Base-by-base conservation (phyloP, 805 yeast species). In the Maudiozyma serrabonitensis region DNA sequence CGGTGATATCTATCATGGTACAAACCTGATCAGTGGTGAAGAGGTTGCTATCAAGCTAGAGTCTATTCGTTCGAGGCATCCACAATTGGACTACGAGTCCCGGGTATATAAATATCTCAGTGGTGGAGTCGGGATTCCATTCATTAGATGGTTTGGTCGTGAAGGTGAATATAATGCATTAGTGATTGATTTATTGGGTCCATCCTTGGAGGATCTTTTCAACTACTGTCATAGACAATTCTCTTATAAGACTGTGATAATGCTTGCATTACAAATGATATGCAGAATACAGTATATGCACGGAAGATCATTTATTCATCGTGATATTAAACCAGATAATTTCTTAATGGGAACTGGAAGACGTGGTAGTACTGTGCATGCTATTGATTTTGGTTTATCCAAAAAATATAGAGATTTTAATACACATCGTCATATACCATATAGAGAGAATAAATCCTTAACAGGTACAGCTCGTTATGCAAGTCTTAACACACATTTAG, bases 391-490 rank as follows among this genome's bases (percentile, higher is more conserved):
- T 66, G 97, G 97, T 28, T 76, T 89, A 57, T 95, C 96, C 50
- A 89, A 89, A 64, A 91, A 90, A 71, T 91, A 81, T 69, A 78
- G 98, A 61, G 98, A 91, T 68, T 95, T 95, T 54, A 80, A 95
- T 68, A 84, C 96, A 21, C 95, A 88, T 69, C 75, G 87, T 59
- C 99, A 91, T 68, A 93, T 93, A 51, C 96, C 97, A 12, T 93
- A 91, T 70, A 80, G 96, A 57, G 98, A 91, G 72, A 90, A 91
- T 70, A 91, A 93, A 70, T 89, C 91, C 62, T 79, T 91, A 61
- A 91, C 97, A 15, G 99, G 99, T 63, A 91, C 99, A 25, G 98
- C 98, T 16, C 81, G 99, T 64, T 93, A 91, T 68, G 97, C 97
- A 46, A 80, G 89, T 52, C 84, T 93, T 58, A 91, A 90, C 69